phyloP scores from a whole-genome alignment of 768 basidiomycete genomes.

The Amylocystis lapponica region DNA sequence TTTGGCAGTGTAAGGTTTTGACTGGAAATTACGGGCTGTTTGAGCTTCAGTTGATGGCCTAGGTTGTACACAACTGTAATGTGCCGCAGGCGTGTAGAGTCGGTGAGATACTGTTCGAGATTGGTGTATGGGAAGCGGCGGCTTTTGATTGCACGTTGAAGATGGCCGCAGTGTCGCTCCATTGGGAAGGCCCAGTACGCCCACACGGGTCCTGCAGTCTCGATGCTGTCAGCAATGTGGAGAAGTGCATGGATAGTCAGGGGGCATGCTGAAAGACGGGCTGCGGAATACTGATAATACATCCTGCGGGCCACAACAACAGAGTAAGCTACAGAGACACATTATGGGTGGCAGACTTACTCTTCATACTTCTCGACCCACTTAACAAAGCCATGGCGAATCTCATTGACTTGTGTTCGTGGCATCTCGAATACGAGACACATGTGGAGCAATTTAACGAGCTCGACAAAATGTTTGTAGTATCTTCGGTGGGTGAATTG shows the following conservation, averaged over 20 bases:
- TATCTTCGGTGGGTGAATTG: slow-evolving; percentile 27
- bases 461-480: slow-evolving; percentile 34
- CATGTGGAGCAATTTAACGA: slow-evolving; percentile 30
- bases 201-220: slow-evolving; percentile 19
- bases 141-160: slow-evolving; percentile 17
- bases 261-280: slow-evolving; percentile 22
- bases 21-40: background rate
- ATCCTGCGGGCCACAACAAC: too few species aligned
- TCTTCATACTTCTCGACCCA: slow-evolving; percentile 35
- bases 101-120: slow-evolving; percentile 11
- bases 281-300: slow-evolving; percentile 24
- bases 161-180: slow-evolving; percentile 21
- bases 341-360: slow-evolving; percentile 16
- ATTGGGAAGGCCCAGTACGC: slow-evolving; percentile 26
- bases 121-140: slow-evolving; percentile 14
- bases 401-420: slow-evolving; percentile 17
- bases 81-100: slow-evolving; percentile 6
- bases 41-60: too few species aligned
- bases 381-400: slow-evolving; percentile 24
- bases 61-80: slow-evolving; percentile 12
- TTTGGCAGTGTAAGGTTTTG: slow-evolving; percentile 1
- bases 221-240: slow-evolving; percentile 25
- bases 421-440: slow-evolving; percentile 33
- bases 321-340: too few species aligned
- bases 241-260: slow-evolving; percentile 29